Percentiles rank a stretch among this genome's conserved stretches.
Conservation (phyloP, 106 monocot genomes). For the Dioscorea alata region DNA sequence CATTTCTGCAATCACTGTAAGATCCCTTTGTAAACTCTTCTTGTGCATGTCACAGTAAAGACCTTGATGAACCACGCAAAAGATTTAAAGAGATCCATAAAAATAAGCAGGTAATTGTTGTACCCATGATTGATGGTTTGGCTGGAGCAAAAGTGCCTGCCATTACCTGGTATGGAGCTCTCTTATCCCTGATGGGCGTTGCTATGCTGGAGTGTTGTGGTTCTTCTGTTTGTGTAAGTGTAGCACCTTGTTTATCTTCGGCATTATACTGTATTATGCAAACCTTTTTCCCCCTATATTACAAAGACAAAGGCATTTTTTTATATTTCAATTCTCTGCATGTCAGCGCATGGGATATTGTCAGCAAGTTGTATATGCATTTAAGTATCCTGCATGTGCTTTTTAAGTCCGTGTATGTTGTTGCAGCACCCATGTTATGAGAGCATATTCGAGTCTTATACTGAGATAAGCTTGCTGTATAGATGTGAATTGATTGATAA, state of each 20-base stretch:
- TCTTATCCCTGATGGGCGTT: conserved; percentile 66
- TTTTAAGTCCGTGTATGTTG: too few species aligned
- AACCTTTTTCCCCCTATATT: background rate
- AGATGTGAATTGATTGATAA: too few species aligned
- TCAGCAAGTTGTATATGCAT: too few species aligned
- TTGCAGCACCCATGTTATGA: too few species aligned
- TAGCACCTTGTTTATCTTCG: background rate
- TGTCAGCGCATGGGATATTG: too few species aligned
- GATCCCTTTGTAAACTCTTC: background rate
- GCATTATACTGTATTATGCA: background rate
- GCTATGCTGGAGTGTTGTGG: conserved; percentile 69
- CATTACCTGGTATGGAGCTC: conserved; percentile 67
- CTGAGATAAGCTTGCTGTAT: too few species aligned
- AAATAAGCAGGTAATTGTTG: conserved; percentile 57
- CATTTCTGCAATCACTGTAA: conserved; percentile 76
- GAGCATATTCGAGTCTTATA: too few species aligned
- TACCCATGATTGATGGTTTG: conserved; percentile 74
- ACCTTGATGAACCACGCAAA: background rate
- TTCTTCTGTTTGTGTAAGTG: conserved; percentile 68
- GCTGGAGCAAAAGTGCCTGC: conserved; percentile 63
- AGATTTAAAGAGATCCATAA: background rate
- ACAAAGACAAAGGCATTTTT: too few species aligned
- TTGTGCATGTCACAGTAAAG: background rate
- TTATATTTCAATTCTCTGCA: too few species aligned
- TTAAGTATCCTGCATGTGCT: too few species aligned